A percentile compares a stretch with the other conserved stretches of the same genome.
Evolutionary conservation across 768 basidiomycete species (phyloP).

Genomic region (Atractiella rhizophila): DNA sequence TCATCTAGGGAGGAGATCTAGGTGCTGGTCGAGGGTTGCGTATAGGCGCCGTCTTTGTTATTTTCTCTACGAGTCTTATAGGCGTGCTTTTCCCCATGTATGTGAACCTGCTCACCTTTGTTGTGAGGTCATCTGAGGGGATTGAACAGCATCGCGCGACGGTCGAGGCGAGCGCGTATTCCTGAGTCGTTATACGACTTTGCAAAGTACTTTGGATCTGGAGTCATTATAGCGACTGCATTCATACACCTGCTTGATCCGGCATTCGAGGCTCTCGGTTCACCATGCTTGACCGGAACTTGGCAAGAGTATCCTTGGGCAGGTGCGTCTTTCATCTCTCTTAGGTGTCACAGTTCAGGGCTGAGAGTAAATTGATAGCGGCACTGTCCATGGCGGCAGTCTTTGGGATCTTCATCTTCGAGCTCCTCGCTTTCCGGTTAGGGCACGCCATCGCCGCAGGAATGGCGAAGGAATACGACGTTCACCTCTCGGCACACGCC

Average conservation of each 20-base stretch:
- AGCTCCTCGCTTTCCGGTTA: conserved; percentile 65
- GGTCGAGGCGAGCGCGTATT: not conserved
- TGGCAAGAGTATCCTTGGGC: conserved; percentile 29
- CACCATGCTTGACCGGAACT: conserved; percentile 38
- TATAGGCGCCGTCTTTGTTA: conserved; percentile 12
- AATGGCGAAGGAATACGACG: conserved; percentile 3
- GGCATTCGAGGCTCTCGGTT: conserved; percentile 42
- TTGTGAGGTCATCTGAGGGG: not conserved
- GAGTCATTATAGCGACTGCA: conserved; percentile 8
- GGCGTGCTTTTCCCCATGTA: conserved; percentile 10
- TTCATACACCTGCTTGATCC: conserved; percentile 51
- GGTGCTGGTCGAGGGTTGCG: conserved; percentile 2
- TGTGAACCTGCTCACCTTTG: not conserved
- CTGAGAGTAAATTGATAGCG: too few relatives aligned
- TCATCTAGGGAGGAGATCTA: too few relatives aligned
- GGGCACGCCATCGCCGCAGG: conserved; percentile 42
- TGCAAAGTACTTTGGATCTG: conserved; percentile 8
- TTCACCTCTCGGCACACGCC: too few relatives aligned
- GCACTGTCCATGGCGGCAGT: conserved; percentile 58
- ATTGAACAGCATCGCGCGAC: not conserved
- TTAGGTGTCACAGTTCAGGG: conserved; percentile 55
- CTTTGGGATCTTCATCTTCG: conserved; percentile 57
- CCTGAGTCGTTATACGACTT: conserved; percentile 7
- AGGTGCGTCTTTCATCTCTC: not conserved
- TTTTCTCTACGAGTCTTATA: conserved; percentile 3